phyloP scores from a whole-genome alignment of 2,329 filamentous ascomycete genomes.

The Periconia digitata region DNA sequence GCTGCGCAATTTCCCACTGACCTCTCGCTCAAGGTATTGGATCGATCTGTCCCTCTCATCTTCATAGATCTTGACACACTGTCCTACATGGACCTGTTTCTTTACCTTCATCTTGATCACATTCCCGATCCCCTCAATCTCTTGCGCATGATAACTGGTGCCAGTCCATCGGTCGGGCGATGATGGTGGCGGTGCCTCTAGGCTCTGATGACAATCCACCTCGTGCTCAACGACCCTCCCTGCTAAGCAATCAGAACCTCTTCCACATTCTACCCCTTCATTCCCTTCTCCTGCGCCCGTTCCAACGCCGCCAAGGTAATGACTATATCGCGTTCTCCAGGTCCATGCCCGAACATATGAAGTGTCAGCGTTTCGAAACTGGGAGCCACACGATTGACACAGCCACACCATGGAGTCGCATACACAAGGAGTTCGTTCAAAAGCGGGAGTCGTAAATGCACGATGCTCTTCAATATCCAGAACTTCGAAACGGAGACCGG shows the following conservation, averaged over 20 bases:
- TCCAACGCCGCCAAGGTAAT: conserved; percentile 76
- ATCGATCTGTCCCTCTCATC: conserved; percentile 52
- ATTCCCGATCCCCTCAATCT: conserved; percentile 89
- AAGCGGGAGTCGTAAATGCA: conserved; percentile 51
- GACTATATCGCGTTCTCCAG: conserved; percentile 82
- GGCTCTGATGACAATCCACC: conserved; percentile 77
- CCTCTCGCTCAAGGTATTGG: conserved; percentile 70
- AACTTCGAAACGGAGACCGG: conserved; percentile 17
- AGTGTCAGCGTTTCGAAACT: conserved; percentile 62
- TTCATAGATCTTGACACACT: conserved; percentile 81
- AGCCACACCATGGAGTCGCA: conserved; percentile 73
- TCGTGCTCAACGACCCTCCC: conserved; percentile 79
- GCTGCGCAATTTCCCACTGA: conserved; percentile 67
- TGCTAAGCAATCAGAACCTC: conserved; percentile 74
- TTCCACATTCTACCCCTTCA: conserved; percentile 84
- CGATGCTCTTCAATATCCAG: conserved; percentile 16
- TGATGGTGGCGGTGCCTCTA: conserved; percentile 47
- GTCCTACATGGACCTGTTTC: conserved; percentile 77
- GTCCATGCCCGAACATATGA: conserved; percentile 74
- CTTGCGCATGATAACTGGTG: conserved; percentile 80
- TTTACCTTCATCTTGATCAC: conserved; percentile 87
- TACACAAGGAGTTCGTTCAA: conserved; percentile 59
- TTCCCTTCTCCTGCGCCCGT: conserved; percentile 87
- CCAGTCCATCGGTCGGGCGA: conserved; percentile 52
- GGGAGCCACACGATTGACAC: conserved; percentile 79